Conservation (phyloP, 257 asterid genomes). For the Mentha longifolia region DNA sequence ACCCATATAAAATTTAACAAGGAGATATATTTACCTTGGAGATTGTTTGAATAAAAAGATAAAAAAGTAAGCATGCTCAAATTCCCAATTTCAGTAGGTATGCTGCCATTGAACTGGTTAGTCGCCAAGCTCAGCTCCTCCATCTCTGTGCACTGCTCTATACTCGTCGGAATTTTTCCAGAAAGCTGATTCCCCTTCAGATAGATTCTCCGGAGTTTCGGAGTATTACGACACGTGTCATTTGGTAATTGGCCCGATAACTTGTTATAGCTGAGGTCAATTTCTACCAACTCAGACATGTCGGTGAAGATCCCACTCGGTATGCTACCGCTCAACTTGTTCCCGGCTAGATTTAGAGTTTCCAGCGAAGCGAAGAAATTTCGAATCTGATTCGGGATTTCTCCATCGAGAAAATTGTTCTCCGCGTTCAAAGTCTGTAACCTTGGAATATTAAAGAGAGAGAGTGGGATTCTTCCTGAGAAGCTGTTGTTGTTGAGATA, state of each 20-base stretch:
- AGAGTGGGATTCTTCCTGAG: background rate
- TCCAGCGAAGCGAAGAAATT: no score
- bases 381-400: no score
- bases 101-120: background rate
- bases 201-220: background rate
- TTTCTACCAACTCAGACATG: background rate
- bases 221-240: background rate
- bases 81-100: no score
- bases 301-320: constrained; percentile 1
- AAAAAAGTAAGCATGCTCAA: no score
- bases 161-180: constrained; percentile 4
- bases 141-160: background rate
- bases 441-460: no score
- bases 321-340: background rate
- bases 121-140: background rate
- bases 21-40: no score
- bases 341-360: no score
- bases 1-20: no score
- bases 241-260: background rate
- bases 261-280: background rate
- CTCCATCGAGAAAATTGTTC: no score
- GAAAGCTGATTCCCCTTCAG: background rate
- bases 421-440: no score
- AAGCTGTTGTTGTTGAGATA: constrained; percentile 7
- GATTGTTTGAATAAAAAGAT: no score